phyloP scores from a whole-genome alignment of 2,329 filamentous ascomycete species.

The Albophoma yamanashiensis region DNA sequence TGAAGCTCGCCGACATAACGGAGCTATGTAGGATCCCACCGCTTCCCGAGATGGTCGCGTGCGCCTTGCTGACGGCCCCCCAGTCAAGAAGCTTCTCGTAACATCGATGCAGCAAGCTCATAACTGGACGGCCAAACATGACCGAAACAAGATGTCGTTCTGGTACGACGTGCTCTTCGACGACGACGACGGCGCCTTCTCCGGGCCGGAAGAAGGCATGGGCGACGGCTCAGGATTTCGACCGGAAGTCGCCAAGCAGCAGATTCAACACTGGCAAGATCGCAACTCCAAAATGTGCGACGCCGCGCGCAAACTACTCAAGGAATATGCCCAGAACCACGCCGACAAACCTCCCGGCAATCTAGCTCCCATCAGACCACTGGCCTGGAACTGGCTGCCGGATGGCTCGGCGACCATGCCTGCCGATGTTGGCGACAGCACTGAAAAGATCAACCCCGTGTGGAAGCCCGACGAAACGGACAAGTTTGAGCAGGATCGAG shows the following conservation, averaged over 20 bases:
- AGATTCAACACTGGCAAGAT: slow-evolving; percentile 53
- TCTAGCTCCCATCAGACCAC: slow-evolving; percentile 36
- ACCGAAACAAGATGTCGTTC: slow-evolving; percentile 59
- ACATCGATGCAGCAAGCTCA: slow-evolving; percentile 56
- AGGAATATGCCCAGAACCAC: slow-evolving; percentile 41
- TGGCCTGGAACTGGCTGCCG: slow-evolving; percentile 47
- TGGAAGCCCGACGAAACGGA: slow-evolving; percentile 42
- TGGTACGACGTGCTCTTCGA: slow-evolving; percentile 58
- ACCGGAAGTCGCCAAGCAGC: slow-evolving; percentile 45
- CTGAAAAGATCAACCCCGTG: slow-evolving; percentile 33
- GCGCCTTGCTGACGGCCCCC: neutral
- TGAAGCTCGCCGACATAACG: slow-evolving; percentile 50
- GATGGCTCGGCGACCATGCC: slow-evolving; percentile 20
- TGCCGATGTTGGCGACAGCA: slow-evolving; percentile 22
- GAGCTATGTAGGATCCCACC: slow-evolving; percentile 43
- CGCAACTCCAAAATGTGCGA: slow-evolving; percentile 49
- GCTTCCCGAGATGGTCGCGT: neutral
- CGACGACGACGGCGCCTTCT: slow-evolving; percentile 37
- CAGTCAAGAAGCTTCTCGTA: slow-evolving; percentile 56
- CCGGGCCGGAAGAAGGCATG: slow-evolving; percentile 39
- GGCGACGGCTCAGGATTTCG: slow-evolving; percentile 42
- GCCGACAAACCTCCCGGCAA: slow-evolving; percentile 38
- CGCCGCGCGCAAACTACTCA: slow-evolving; percentile 41
- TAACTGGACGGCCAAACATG: slow-evolving; percentile 60
- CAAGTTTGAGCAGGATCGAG: slow-evolving; percentile 47